Evolutionary conservation across 1,139 yeast species (phyloP).

Genomic region (Kodamaea derodonti): DNA sequence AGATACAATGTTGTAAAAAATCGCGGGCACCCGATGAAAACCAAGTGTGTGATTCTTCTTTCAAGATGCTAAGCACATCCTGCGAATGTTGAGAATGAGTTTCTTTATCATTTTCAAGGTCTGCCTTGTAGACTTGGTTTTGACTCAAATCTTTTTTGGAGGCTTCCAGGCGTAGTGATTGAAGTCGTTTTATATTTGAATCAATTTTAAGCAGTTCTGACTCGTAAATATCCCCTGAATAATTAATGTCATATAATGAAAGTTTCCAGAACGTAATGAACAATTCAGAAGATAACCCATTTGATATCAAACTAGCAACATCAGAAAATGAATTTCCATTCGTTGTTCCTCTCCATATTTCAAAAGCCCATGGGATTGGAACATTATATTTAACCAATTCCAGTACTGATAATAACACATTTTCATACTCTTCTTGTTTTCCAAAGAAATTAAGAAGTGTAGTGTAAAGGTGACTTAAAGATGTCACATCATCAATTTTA

Average conservation of each 20-base stretch:
- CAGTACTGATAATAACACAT: constrained; percentile 40
- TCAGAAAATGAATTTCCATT: background rate
- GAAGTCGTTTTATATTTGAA: constrained; percentile 27
- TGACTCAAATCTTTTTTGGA: constrained; percentile 26
- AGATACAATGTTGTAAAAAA: constrained; percentile 60
- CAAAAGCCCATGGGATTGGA: constrained; percentile 68
- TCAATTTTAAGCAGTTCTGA: constrained; percentile 40
- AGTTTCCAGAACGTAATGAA: constrained; percentile 72
- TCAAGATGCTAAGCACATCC: constrained; percentile 12
- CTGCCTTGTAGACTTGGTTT: constrained; percentile 21
- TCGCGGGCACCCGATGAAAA: constrained; percentile 25
- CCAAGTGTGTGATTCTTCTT: constrained; percentile 21
- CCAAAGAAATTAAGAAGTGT: constrained; percentile 57
- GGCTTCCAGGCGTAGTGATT: constrained; percentile 23
- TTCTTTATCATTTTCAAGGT: constrained; percentile 24
- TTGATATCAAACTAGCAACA: background rate
- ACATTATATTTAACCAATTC: constrained; percentile 50
- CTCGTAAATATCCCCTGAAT: constrained; percentile 48
- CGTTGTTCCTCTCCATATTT: constrained; percentile 62
- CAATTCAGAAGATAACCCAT: constrained; percentile 15
- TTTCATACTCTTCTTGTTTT: constrained; percentile 28
- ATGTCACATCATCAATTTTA: constrained; percentile 66
- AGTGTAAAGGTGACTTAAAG: constrained; percentile 61
- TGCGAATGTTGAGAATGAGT: constrained; percentile 29
- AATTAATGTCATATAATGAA: constrained; percentile 70